Evolutionary conservation across 176 grass and related monocot genomes (phyloP), one percentile per base, ranked within the genome.

Genomic region (maize (Zea mays)): DNA sequence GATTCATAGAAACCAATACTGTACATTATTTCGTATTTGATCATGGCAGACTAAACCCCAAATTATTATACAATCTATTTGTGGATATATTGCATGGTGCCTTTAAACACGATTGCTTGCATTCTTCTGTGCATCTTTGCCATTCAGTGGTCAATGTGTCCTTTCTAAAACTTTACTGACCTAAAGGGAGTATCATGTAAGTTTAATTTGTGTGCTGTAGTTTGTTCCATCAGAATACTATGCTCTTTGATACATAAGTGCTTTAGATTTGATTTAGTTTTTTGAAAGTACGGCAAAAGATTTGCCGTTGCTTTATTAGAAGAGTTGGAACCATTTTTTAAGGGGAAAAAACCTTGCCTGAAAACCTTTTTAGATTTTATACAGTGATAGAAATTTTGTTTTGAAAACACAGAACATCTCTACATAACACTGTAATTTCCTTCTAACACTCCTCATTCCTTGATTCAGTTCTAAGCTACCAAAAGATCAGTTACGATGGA

Each of bases 381-480:
- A 27, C 35, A 55, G 35, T 75, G 16, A 38, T 62, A 49, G 10
- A 11, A 39, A 1, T 71, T 81, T 36, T 16, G 3, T 50, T 75
- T 16, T 20, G 7, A 44, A 4, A 54, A 62, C 15, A 71, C 39
- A 56, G 10, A 8, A 75, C 55, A 36, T 86, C 8, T 63, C 21
- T 76, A n/a, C 15, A 0, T 56, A 71, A n/a, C 60, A 27, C 16
- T 65, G 4, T 35, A 9, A 27, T 75, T 76, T 50, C 42, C 10
- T 63, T 63, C 1, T 44, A 9, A 52, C 61, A 79, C n/a, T 48
- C 21, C 21, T 55, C 69, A 27, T 71, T 64, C 17, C 39, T 76
- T 71, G 10, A 13, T 62, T 37, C 56, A 16, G 16, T 55, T 20
- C 58, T 50, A 81, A 75, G 64, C 15, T 61, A 75, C 46, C 6